These are phyloP conservation scores for Candida michaelii DNA, from an alignment of 805 yeast species.

Conservation along the genomic window DNA sequence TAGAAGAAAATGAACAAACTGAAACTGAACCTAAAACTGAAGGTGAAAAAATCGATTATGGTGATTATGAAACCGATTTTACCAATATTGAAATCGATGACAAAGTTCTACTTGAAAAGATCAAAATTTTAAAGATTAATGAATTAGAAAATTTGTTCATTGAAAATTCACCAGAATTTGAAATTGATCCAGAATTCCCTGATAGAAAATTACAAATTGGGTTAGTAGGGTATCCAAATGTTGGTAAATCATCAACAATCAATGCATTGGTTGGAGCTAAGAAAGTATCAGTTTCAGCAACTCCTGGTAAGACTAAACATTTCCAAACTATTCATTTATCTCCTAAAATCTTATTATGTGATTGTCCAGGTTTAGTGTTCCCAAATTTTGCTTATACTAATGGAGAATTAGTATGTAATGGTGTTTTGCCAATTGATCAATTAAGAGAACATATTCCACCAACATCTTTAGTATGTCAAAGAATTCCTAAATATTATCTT, in stretches of 20 bases:
- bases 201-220: slow-evolving; percentile 79
- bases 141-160: slow-evolving; percentile 82
- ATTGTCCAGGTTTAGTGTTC: slow-evolving; percentile 98
- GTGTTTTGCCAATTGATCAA: slow-evolving; percentile 98
- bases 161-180: slow-evolving; percentile 70
- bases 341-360: slow-evolving; percentile 83
- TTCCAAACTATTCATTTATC: slow-evolving; percentile 92
- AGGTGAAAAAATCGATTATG: slow-evolving; percentile 23
- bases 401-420: slow-evolving; percentile 95
- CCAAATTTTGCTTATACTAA: slow-evolving; percentile 96
- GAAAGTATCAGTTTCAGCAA: slow-evolving; percentile 96
- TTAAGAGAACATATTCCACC: slow-evolving; percentile 92
- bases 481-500: slow-evolving; percentile 83
- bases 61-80: slow-evolving; percentile 23
- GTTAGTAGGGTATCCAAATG: slow-evolving; percentile 96
- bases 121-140: slow-evolving; percentile 74
- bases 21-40: neutral
- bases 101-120: slow-evolving; percentile 30
- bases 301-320: slow-evolving; percentile 99
- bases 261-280: slow-evolving; percentile 95
- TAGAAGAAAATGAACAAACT: slow-evolving; percentile 47
- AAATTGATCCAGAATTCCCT: slow-evolving; percentile 56
- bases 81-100: slow-evolving; percentile 14
- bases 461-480: slow-evolving; percentile 74
- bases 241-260: slow-evolving; percentile 93